These are phyloP conservation scores for Coemansia sp. DNA, from an alignment of 192 early-diverging fungal genomes.

Conservation along the genomic window DNA sequence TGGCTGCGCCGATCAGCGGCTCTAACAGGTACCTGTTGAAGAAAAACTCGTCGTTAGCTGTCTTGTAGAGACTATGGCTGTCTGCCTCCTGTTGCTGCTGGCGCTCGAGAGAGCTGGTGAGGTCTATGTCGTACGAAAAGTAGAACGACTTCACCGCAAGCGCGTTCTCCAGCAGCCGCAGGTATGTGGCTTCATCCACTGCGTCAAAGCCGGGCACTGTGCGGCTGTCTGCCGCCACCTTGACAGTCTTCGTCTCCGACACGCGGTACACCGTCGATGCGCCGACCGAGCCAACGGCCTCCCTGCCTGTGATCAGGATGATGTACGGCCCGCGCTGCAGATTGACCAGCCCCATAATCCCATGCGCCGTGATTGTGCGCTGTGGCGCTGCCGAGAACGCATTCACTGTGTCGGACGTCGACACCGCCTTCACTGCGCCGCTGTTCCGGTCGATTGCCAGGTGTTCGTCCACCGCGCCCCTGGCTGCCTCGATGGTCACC, in stretches of 20 bases:
- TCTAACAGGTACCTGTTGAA: conserved; percentile 80
- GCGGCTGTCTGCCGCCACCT: conserved; percentile 26
- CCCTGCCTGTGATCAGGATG: conserved; percentile 48
- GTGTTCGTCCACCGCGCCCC: conserved; percentile 36
- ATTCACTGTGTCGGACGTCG: conserved; percentile 2
- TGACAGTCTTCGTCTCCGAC: conserved; percentile 42
- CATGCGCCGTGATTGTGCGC: conserved; percentile 46
- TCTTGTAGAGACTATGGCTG: conserved; percentile 21
- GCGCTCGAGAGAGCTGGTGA: conserved; percentile 84
- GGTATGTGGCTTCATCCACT: conserved; percentile 64
- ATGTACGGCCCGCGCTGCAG: conserved; percentile 50
- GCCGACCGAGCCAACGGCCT: conserved; percentile 39
- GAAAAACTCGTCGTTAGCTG: conserved; percentile 91
- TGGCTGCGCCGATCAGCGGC: conserved; percentile 64
- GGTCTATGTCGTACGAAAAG: conserved; percentile 84
- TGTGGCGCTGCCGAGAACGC: conserved; percentile 41
- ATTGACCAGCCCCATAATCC: conserved; percentile 47
- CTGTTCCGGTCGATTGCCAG: conserved; percentile 39
- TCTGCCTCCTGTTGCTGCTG: conserved; percentile 38
- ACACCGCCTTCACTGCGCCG: conserved; percentile 18
- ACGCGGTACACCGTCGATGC: conserved; percentile 43
- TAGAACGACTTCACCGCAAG: conserved; percentile 63
- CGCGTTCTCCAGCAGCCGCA: conserved; percentile 59
- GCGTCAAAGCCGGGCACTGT: conserved; percentile 29
- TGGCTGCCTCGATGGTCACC: conserved; percentile 43